Evolutionary conservation across 108 stramenopile genomes (phyloP).

Genomic region (Discostella pseudostelligera): DNA sequence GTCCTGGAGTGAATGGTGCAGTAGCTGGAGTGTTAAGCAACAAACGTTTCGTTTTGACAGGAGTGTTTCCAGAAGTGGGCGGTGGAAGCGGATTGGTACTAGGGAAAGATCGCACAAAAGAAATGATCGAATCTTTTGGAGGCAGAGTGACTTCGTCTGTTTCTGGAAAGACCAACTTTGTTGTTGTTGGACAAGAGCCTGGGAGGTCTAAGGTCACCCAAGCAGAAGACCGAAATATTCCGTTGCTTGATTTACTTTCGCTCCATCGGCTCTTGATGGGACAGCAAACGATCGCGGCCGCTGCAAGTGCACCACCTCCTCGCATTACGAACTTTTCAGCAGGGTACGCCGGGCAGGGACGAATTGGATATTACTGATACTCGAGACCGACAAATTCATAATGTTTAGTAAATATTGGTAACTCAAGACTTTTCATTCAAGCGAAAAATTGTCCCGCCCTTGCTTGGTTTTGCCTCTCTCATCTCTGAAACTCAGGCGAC

Average conservation of each 20-base stretch:
- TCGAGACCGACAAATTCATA: no score
- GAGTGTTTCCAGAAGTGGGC: conserved; percentile 64
- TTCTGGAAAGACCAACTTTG: conserved; percentile 53
- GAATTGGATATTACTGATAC: conserved; percentile 14
- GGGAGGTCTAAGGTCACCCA: conserved; percentile 55
- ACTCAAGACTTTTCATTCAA: no score
- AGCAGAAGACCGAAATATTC: conserved; percentile 21
- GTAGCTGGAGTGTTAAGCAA: conserved; percentile 38
- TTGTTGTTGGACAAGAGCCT: conserved; percentile 61
- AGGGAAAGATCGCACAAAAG: conserved; percentile 50
- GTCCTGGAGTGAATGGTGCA: conserved; percentile 53
- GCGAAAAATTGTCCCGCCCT: no score
- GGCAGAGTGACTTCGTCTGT: conserved; percentile 48
- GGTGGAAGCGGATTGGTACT: conserved; percentile 53
- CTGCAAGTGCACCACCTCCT: conserved; percentile 29
- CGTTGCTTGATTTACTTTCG: conserved; percentile 31
- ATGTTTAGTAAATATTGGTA: no score
- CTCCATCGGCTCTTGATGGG: conserved; percentile 28
- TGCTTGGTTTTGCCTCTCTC: no score
- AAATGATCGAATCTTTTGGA: conserved; percentile 52
- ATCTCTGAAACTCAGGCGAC: no score
- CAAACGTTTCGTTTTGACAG: conserved; percentile 56
- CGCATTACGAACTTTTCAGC: conserved; percentile 36
- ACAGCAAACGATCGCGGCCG: conserved; percentile 15
- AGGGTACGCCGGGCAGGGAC: conserved; percentile 30